Conservation (phyloP, 805 yeast genomes). For the Priceomyces carsonii region DNA sequence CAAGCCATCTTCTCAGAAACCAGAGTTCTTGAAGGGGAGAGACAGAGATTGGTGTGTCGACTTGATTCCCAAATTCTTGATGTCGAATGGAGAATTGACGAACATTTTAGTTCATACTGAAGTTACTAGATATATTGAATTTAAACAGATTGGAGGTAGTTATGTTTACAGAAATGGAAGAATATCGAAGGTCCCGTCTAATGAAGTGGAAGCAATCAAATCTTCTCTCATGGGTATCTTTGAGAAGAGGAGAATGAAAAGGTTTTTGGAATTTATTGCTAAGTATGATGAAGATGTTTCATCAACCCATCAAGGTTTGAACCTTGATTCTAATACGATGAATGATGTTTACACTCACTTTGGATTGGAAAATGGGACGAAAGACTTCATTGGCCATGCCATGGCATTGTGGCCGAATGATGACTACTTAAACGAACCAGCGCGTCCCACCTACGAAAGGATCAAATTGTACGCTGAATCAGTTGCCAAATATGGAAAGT, state of each 20-base stretch:
- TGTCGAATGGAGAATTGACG: conserved; percentile 97
- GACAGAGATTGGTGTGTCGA: conserved; percentile 98
- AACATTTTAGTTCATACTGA: conserved; percentile 94
- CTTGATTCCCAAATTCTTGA: conserved; percentile 91
- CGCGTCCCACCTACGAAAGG: conserved; percentile 88
- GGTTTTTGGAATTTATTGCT: conserved; percentile 85
- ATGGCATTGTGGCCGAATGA: conserved; percentile 98
- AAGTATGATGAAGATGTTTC: conserved; percentile 75
- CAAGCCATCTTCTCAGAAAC: conserved; percentile 71
- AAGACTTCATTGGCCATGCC: conserved; percentile 96
- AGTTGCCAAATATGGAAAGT: conserved; percentile 92
- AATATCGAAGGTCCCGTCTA: conserved; percentile 93
- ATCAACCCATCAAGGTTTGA: conserved; percentile 81
- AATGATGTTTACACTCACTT: conserved; percentile 85
- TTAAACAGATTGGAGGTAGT: conserved; percentile 94
- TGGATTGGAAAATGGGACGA: conserved; percentile 89
- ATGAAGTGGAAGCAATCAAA: conserved; percentile 84
- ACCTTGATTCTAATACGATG: conserved; percentile 87
- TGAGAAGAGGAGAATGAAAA: conserved; percentile 94
- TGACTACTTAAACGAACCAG: conserved; percentile 83
- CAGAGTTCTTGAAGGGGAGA: conserved; percentile 74
- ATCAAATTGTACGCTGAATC: conserved; percentile 83
- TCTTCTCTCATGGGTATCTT: conserved; percentile 94
- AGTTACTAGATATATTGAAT: conserved; percentile 93
- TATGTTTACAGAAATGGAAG: conserved; percentile 89